Base-by-base conservation (phyloP, 352 stramenopile genomes). In the Pythium dissimile region DNA sequence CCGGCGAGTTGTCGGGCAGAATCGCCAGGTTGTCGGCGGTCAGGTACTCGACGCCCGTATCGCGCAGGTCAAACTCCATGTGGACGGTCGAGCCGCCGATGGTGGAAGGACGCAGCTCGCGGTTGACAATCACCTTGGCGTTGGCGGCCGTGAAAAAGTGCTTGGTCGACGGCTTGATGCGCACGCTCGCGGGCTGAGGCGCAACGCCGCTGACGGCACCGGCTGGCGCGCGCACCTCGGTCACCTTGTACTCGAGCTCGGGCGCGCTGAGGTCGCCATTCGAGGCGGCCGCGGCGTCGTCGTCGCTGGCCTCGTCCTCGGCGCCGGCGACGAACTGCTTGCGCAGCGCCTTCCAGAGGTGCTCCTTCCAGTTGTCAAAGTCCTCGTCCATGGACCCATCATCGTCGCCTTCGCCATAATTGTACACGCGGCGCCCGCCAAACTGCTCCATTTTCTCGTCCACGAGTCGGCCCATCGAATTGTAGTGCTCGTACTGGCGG, bases 401-500 rank as follows among this genome's bases (percentile, higher is more conserved):
- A 66, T 99, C 97, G 66, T 99, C 97, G 15, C 97, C 97, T 59
- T 98, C 78, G 37, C 96, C 96, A 49, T 98, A 88, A 21, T 87
- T 62, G 45, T 86, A 89, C 42, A 99, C 77, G 31, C 92, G 75
- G 24, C 83, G 68, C 0, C 69, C 96, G 12, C 95, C 96, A 37
- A 95, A 72, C 31, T 75, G 64, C 24, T 81, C 88, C 60, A 99
- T 84, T 12, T 88, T 67, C 24, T 77, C 63, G 72, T 99, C 82
- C 27, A 97, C 84, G 21, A 90, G 75, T n/a, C 96, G 95, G 5
- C 94, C 95, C 68, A 98, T 97, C 42, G 86, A 81, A 68, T 99
- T 99, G 78, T 95, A 99, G 69, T 99, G 91, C 64, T 99, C 97
- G 69, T 99, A 99, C 73, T 99, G 91, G 26, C 72, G 92, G 73